Percentiles rank a stretch among this genome's conserved stretches.
phyloP scores from a whole-genome alignment of 2,329 filamentous ascomycete species.

The Sarocladiaceae sp. region DNA sequence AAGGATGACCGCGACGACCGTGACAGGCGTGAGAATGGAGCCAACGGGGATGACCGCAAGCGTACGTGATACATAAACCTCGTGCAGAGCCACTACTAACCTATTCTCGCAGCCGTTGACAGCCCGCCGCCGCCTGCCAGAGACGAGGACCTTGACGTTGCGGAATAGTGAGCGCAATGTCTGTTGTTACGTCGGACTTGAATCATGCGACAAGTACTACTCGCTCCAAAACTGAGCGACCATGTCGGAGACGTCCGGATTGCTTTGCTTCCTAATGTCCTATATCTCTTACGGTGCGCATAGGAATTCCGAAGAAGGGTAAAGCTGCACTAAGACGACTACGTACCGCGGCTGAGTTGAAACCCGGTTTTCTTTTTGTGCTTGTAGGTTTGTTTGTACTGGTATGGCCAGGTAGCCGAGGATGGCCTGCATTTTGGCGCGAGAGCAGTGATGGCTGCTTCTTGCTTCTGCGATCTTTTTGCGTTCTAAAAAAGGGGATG shows the following conservation, averaged over 20 bases:
- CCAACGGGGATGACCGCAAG: conserved; percentile 88
- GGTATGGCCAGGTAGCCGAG: conserved; percentile 3
- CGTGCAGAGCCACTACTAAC: conserved; percentile 17
- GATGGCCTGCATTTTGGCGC: conserved; percentile 5
- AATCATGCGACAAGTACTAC: too few species aligned
- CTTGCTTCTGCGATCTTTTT: conserved; percentile 6
- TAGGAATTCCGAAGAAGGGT: background rate
- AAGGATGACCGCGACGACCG: conserved; percentile 66
- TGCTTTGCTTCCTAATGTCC: background rate
- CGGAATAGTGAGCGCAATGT: conserved; percentile 50
- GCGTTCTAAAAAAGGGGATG: background rate
- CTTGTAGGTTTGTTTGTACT: conserved; percentile 9
- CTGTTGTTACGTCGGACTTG: too few species aligned
- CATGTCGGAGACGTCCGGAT: background rate
- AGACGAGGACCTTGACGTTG: conserved; percentile 96
- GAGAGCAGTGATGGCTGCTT: background rate
- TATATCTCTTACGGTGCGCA: background rate
- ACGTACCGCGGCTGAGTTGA: background rate
- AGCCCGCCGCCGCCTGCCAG: conserved; percentile 72
- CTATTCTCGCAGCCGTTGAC: conserved; percentile 49
- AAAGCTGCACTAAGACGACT: too few species aligned
- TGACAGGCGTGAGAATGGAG: conserved; percentile 67
- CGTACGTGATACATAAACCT: conserved; percentile 43
- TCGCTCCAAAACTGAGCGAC: too few species aligned
- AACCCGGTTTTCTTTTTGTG: background rate